A percentile compares a stretch with the other conserved stretches of the same genome.
These are phyloP conservation scores for Aechmea fasciata DNA, from an alignment of 176 grass and related monocot species.

Conservation along the genomic window DNA sequence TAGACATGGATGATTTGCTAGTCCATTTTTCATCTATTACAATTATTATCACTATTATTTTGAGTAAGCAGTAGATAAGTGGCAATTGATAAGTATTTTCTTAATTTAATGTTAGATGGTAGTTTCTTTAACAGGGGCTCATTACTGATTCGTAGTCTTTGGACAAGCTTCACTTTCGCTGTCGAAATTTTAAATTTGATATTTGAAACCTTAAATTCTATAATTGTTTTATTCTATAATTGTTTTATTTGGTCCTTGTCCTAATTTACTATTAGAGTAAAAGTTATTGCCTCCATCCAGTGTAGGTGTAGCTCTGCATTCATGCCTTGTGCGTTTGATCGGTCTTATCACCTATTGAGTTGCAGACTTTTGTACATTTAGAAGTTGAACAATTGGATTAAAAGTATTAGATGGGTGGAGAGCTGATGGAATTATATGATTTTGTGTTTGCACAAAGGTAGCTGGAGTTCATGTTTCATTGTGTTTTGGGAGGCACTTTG, in stretches of 20 bases:
- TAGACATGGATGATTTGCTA: not conserved
- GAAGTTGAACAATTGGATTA: not conserved
- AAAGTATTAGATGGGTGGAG: not conserved
- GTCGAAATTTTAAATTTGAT: not conserved
- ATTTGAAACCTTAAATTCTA: no score
- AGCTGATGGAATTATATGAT: not conserved
- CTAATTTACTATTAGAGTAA: no score
- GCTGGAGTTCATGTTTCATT: no score
- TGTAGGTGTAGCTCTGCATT: no score
- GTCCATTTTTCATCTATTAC: not conserved
- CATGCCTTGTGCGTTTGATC: no score
- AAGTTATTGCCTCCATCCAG: no score
- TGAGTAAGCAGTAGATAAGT: not conserved
- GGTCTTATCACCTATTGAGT: not conserved
- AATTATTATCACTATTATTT: not conserved
- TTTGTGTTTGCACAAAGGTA: not conserved
- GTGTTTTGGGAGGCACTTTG: no score
- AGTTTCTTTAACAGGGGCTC: not conserved
- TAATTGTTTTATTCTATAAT: no score
- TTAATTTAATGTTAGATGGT: not conserved
- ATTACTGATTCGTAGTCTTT: not conserved
- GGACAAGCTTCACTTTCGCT: not conserved
- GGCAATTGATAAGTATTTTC: not conserved
- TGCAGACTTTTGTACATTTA: no score
- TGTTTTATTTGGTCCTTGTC: no score